Evolutionary conservation across 1,284 basidiomycete species (phyloP).

Genomic region (Moniliella sp.): DNA sequence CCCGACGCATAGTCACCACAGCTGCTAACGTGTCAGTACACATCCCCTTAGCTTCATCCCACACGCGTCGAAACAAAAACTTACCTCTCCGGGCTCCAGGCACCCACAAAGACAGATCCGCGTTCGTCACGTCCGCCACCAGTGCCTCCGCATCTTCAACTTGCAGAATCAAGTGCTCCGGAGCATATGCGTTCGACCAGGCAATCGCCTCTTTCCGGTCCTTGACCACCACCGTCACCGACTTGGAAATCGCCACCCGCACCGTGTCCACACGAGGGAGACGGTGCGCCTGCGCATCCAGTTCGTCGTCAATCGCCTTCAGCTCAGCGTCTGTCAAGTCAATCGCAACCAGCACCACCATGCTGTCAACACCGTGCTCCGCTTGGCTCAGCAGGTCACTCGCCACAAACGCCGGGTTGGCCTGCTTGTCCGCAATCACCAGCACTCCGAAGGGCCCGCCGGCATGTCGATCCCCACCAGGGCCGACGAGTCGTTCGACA

Average conservation of each 20-base stretch:
- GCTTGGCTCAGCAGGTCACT: slow-evolving; percentile 91
- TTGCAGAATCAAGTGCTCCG: slow-evolving; percentile 41
- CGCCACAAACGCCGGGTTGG: slow-evolving; percentile 73
- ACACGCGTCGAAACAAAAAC: slow-evolving; percentile 9
- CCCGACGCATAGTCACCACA: slow-evolving; percentile 97
- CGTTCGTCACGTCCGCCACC: slow-evolving; percentile 21
- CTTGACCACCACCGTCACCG: slow-evolving; percentile 58
- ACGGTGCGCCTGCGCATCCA: slow-evolving; percentile 67
- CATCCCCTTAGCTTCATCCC: background rate
- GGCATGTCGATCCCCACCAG: slow-evolving; percentile 96
- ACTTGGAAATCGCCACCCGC: slow-evolving; percentile 70
- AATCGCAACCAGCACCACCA: slow-evolving; percentile 76
- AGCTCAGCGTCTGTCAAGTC: slow-evolving; percentile 47
- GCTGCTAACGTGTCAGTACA: slow-evolving; percentile 37
- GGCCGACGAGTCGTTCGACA: slow-evolving; percentile 94
- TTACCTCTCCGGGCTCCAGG: slow-evolving; percentile 52
- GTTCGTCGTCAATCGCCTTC: slow-evolving; percentile 55
- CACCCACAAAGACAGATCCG: slow-evolving; percentile 88
- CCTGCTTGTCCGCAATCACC: slow-evolving; percentile 59
- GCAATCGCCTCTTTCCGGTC: slow-evolving; percentile 53
- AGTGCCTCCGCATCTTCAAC: slow-evolving; percentile 10
- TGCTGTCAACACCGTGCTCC: slow-evolving; percentile 85
- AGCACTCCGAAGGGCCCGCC: slow-evolving; percentile 58
- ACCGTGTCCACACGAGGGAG: slow-evolving; percentile 74
- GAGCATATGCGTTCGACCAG: slow-evolving; percentile 88